These are phyloP conservation scores for Salix viminalis DNA, from an alignment of 345 rosid species.

Conservation along the genomic window DNA sequence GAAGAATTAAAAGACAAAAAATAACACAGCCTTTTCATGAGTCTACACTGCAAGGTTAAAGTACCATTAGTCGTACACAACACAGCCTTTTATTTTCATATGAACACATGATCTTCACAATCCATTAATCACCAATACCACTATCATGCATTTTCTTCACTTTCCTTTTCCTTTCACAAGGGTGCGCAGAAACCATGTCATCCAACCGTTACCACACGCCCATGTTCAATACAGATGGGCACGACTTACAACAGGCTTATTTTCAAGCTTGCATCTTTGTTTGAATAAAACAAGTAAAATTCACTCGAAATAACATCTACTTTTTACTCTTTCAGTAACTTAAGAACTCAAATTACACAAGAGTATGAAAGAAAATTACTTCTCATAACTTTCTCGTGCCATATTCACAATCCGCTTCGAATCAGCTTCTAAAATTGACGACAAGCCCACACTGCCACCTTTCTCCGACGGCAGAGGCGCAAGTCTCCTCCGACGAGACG, in stretches of 20 bases:
- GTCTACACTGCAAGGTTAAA: neutral
- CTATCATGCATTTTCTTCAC: too few relatives aligned
- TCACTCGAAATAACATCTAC: neutral
- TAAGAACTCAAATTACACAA: neutral
- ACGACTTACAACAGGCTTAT: neutral
- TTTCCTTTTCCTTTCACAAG: neutral
- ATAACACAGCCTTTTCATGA: neutral
- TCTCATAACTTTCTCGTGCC: slow-evolving; percentile 74
- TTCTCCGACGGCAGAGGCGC: slow-evolving; percentile 38
- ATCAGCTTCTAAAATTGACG: slow-evolving; percentile 76
- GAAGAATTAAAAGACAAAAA: neutral
- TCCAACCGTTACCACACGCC: neutral
- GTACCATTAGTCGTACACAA: neutral
- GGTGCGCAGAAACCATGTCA: neutral
- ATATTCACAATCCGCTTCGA: slow-evolving; percentile 64
- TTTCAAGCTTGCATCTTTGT: neutral
- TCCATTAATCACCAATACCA: neutral
- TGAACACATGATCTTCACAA: neutral
- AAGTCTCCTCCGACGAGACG: slow-evolving; percentile 34
- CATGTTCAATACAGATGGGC: neutral
- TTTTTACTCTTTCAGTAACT: neutral
- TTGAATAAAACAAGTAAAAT: neutral
- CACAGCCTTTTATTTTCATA: neutral
- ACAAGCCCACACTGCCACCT: slow-evolving; percentile 62
- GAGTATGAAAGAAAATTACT: slow-evolving; percentile 35